phyloP scores from a whole-genome alignment of 768 basidiomycete genomes.

The Suillus weaverae region DNA sequence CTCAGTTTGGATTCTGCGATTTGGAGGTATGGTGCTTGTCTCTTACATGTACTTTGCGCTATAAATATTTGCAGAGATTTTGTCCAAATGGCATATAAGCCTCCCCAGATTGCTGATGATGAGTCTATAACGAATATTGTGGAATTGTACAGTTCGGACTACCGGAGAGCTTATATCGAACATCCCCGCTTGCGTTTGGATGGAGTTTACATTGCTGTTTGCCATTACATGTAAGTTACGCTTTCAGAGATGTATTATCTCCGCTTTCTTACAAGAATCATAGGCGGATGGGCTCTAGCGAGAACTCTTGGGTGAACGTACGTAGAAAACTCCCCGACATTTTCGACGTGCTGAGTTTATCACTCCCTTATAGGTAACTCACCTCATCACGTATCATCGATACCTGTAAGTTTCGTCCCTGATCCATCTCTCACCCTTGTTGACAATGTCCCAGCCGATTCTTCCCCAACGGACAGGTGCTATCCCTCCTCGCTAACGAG shows the following conservation, averaged over 20 bases:
- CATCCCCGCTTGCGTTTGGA: conserved; percentile 84
- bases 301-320: conserved; percentile 88
- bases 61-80: conserved; percentile 47
- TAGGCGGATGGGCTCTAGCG: conserved; percentile 75
- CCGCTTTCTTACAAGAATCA: conserved; percentile 15
- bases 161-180: conserved; percentile 76
- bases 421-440: neutral
- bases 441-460: conserved; percentile 60
- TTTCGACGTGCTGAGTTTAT: conserved; percentile 9
- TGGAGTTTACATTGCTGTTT: conserved; percentile 89
- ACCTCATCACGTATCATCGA: conserved; percentile 90
- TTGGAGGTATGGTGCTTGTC: conserved; percentile 63
- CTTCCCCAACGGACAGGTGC: conserved; percentile 81
- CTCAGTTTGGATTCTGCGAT: conserved; percentile 67
- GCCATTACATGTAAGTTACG: conserved; percentile 73
- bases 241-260: conserved; percentile 5
- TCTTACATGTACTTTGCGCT: neutral
- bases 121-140: conserved; percentile 51
- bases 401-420: conserved; percentile 63
- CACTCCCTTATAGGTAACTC: conserved; percentile 55
- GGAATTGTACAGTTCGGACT: conserved; percentile 57
- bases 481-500: conserved; percentile 84
- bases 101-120: conserved; percentile 69
- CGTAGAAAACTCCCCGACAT: conserved; percentile 23
- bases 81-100: conserved; percentile 64